Evolutionary conservation across 78 protist genomes (phyloP).

Genomic region (Mastigamoeba balamuthi): DNA sequence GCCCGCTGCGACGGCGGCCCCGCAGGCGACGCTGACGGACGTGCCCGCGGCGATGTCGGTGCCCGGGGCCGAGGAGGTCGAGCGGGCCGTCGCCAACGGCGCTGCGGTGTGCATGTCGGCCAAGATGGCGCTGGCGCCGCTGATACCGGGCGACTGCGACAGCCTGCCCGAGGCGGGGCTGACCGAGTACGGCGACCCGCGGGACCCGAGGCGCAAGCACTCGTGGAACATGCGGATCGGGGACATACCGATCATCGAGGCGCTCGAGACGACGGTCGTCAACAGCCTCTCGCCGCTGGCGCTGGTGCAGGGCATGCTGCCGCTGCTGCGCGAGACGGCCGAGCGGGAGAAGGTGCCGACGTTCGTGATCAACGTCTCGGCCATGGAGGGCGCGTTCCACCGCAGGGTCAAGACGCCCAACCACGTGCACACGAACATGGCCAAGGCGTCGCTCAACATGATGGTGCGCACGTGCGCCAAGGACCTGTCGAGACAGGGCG

Average conservation of each 20-base stretch:
- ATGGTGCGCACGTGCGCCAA: constrained; percentile 72
- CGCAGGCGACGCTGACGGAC: background rate
- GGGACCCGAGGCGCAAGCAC: constrained; percentile 33
- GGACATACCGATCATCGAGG: constrained; percentile 41
- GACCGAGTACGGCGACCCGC: constrained; percentile 52
- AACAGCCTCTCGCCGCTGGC: constrained; percentile 61
- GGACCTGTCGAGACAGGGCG: constrained; percentile 30
- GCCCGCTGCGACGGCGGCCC: background rate
- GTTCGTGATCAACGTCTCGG: constrained; percentile 78
- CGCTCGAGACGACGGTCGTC: constrained; percentile 21
- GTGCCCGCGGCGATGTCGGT: no score
- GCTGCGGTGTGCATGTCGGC: background rate
- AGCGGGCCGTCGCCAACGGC: background rate
- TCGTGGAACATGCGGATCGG: constrained; percentile 15
- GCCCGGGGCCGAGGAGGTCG: background rate
- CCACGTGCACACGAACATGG: constrained; percentile 97
- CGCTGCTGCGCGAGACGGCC: constrained; percentile 9
- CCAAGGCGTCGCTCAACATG: constrained; percentile 89
- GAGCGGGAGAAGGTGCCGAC: background rate
- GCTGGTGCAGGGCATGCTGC: constrained; percentile 9
- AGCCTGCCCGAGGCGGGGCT: background rate
- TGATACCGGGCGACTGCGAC: background rate
- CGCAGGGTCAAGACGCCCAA: constrained; percentile 46
- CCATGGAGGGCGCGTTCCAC: constrained; percentile 80
- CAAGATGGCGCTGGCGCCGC: background rate